A percentile compares a stretch with the other conserved stretches of the same genome.
phyloP scores from a whole-genome alignment of 2,329 filamentous ascomycete species.

The Trichoderma aggressivum region DNA sequence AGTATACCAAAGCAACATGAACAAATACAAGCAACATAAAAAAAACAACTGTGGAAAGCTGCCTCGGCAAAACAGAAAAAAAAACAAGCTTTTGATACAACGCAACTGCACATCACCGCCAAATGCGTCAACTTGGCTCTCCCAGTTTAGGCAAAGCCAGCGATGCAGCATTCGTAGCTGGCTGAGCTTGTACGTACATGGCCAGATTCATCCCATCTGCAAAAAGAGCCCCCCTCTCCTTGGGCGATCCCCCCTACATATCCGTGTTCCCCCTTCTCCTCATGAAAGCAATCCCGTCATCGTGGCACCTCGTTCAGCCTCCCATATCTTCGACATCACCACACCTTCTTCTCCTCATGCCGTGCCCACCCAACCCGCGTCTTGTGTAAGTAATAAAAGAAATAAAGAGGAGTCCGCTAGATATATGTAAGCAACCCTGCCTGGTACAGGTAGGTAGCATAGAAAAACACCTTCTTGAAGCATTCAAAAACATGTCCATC shows the following conservation, averaged over 20 bases:
- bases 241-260: not conserved
- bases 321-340: slow-evolving; percentile 1
- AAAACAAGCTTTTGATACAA: not conserved
- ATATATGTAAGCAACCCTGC: not conserved
- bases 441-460: not conserved
- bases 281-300: not conserved
- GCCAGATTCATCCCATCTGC: not conserved
- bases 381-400: not conserved
- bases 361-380: not conserved
- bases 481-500: not conserved
- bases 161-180: not conserved
- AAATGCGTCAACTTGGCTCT: not conserved
- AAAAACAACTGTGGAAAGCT: not conserved
- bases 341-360: slow-evolving; percentile 1
- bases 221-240: not conserved
- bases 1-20: not conserved
- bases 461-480: not conserved
- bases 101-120: not conserved
- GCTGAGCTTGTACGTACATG: too few species aligned
- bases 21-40: not conserved
- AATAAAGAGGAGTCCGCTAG: not conserved
- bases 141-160: not conserved
- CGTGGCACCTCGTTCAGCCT: not conserved
- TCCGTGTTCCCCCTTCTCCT: not conserved
- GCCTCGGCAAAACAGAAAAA: not conserved